These are phyloP conservation scores for Pichia thaimueangensis DNA, from an alignment of 805 yeast genomes.

Conservation along the genomic window DNA sequence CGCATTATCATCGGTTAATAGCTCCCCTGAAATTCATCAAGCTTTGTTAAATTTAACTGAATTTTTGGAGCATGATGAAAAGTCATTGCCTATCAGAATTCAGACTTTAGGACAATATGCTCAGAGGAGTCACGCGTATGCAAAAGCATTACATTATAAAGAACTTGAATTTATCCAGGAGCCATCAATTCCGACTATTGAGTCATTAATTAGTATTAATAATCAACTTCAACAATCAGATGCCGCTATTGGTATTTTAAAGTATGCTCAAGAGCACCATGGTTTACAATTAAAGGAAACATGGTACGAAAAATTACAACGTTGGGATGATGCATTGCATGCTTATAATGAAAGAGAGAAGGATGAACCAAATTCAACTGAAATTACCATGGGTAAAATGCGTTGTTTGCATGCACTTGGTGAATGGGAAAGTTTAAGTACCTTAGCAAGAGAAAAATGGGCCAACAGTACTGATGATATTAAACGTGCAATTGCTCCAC, in stretches of 20 bases:
- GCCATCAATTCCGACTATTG: conserved; percentile 87
- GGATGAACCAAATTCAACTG: conserved; percentile 63
- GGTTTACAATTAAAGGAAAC: conserved; percentile 89
- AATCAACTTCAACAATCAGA: conserved; percentile 94
- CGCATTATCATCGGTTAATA: conserved; percentile 83
- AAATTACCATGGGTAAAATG: conserved; percentile 95
- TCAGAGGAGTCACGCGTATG: conserved; percentile 93
- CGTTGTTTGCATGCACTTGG: conserved; percentile 97
- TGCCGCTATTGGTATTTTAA: conserved; percentile 94
- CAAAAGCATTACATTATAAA: conserved; percentile 93
- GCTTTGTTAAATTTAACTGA: conserved; percentile 85
- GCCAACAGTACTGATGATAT: conserved; percentile 61
- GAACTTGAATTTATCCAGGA: conserved; percentile 93
- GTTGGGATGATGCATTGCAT: conserved; percentile 96
- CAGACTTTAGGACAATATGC: conserved; percentile 88
- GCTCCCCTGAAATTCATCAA: conserved; percentile 94
- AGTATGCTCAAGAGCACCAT: conserved; percentile 89
- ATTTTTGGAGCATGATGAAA: conserved; percentile 96
- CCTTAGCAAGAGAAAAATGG: conserved; percentile 86
- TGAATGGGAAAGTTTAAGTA: conserved; percentile 92
- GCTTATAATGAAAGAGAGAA: conserved; percentile 81
- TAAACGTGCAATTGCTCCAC: conserved; percentile 82
- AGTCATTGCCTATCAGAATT: conserved; percentile 86
- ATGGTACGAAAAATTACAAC: conserved; percentile 93
- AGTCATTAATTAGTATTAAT: conserved; percentile 84